Conservation (phyloP, 176 grass and related monocot genomes). For the Aegilops umbellulata region DNA sequence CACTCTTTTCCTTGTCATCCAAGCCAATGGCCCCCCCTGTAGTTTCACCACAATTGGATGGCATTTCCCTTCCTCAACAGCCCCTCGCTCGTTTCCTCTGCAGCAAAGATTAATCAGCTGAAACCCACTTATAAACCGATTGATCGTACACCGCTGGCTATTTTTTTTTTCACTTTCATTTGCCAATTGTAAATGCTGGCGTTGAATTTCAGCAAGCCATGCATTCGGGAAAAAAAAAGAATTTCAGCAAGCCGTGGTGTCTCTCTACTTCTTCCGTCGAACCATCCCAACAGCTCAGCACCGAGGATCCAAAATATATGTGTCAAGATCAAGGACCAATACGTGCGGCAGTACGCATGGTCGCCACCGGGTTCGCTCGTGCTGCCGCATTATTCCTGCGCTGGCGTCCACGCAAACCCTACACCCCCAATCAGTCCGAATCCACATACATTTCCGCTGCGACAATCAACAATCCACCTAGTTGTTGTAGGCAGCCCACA, state of each 20-base stretch:
- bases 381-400: not conserved
- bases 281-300: not conserved
- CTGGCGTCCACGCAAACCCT: constrained; percentile 34
- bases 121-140: not conserved
- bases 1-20: constrained; percentile 7
- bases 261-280: not conserved
- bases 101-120: not conserved
- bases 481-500: not conserved
- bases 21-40: constrained; percentile 7
- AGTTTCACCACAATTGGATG: constrained; percentile 5
- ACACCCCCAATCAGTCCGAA: not conserved
- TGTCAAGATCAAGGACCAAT: not conserved
- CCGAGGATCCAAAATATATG: not conserved
- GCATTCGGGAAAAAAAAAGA: too few relatives aligned
- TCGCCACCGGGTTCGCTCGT: not conserved
- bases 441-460: not conserved
- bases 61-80: not conserved
- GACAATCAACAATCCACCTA: not conserved
- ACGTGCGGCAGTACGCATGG: not conserved
- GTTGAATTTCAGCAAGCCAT: not conserved
- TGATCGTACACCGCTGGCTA: not conserved
- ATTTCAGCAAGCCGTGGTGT: not conserved
- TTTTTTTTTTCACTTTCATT: not conserved
- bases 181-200: not conserved
- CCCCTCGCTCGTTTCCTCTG: not conserved